phyloP scores from a whole-genome alignment of 2,329 filamentous ascomycete genomes.

The Curvularia verruculosa region DNA sequence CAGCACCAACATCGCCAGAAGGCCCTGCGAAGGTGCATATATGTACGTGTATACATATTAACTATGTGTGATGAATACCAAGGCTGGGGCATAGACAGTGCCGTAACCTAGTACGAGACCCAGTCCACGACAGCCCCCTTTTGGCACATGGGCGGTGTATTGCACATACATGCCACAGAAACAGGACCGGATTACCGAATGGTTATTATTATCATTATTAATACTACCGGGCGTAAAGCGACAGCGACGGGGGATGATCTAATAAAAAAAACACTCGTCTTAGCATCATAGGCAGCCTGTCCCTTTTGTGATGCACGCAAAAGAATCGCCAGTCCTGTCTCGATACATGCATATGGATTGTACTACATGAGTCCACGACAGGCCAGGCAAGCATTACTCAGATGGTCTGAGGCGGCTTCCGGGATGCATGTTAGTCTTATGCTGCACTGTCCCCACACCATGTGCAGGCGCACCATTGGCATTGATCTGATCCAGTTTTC shows the following conservation, averaged over 20 bases:
- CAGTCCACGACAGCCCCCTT: not conserved
- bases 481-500: constrained; percentile 17
- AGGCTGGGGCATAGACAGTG: not conserved
- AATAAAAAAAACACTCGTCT: not conserved
- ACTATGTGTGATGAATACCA: not conserved
- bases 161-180: not conserved
- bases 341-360: not conserved
- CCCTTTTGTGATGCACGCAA: not conserved
- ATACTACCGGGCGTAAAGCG: not conserved
- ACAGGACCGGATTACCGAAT: not conserved
- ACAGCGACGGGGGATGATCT: not conserved
- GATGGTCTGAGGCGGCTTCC: constrained; percentile 39
- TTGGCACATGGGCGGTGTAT: not conserved
- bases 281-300: not conserved
- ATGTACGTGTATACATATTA: too few species aligned
- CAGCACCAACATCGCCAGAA: constrained; percentile 1
- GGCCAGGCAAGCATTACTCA: constrained; percentile 15
- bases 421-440: constrained; percentile 23
- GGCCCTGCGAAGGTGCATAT: not conserved
- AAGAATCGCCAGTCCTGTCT: not conserved
- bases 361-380: not conserved
- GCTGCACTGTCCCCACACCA: constrained; percentile 22
- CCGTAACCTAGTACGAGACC: not conserved
- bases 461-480: constrained; percentile 25
- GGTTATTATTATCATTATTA: not conserved